Evolutionary conservation across 306 rosid genomes (phyloP), one percentile per base, ranked within the genome.

Genomic region (Begonia peltatifolia): DNA sequence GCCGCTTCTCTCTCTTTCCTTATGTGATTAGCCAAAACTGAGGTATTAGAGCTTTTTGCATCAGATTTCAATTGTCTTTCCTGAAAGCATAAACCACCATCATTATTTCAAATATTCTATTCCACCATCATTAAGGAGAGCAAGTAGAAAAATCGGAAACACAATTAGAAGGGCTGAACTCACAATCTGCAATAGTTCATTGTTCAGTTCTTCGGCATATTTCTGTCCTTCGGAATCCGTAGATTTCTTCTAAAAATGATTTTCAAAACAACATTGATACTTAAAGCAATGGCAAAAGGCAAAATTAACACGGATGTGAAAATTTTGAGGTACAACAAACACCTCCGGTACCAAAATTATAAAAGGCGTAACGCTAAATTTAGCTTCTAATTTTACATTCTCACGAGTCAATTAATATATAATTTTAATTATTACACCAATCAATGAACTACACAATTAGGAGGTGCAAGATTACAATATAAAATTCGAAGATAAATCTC

Each of bases 1-100:
- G 76, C 63, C 48, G 89, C 85, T 76, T 80, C 90, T 68, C 93
- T 72, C 71, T 80, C 92, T 67, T 70, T 82, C 71, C 75, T 85
- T 77, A 82, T 90, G 74, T 80, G 87, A 48, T 72, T 71, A 25
- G 79, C 64, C 61, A 85, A 59, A 72, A 76, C 78, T 65, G 57
- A 58, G 48, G 69, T 58, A 61, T 82, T 80, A 56, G 53, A 52
- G 14, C 55, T 65, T 68, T 78, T 71, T 5, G 63, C 48, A 25
- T 59, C 72, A 25, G 69, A 63, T 51, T 65, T 82, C 70, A 85
- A 60, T 41, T 57, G 93, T 63, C 78, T 90, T 50, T 80, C 87
- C 94, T 74, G 83, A 67, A 71, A 77, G 59, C n/a, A 59, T 18
- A 4, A 36, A 47, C 4, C 48, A 30, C 25, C 53, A 1, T 46